Percentiles rank a stretch among this genome's conserved stretches.
Evolutionary conservation across 1,284 basidiomycete species (phyloP).

Genomic region (Ceratobasidium sp.): DNA sequence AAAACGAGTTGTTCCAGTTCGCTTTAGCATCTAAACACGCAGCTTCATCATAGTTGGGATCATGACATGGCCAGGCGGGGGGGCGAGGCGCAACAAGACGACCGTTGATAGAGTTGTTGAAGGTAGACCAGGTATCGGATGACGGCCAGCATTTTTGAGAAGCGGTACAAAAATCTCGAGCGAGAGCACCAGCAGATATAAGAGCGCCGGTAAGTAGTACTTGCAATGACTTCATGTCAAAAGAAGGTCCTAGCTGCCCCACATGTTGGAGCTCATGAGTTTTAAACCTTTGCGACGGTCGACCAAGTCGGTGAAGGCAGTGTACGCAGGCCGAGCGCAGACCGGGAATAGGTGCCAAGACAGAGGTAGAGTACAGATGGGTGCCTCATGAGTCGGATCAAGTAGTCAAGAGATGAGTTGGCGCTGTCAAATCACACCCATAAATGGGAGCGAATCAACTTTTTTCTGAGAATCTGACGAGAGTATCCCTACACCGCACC

Average conservation of each 20-base stretch:
- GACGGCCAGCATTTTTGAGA: constrained; percentile 31
- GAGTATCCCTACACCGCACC: no score
- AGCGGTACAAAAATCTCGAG: not conserved
- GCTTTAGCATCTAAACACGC: constrained; percentile 22
- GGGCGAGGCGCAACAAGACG: constrained; percentile 41
- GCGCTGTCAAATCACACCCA: no score
- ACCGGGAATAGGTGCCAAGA: no score
- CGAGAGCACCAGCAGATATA: not conserved
- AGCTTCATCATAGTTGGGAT: constrained; percentile 39
- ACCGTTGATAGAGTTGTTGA: constrained; percentile 36
- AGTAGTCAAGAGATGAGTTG: no score
- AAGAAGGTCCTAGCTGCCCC: not conserved
- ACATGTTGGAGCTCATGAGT: no score
- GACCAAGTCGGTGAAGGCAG: no score
- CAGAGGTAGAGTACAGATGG: no score
- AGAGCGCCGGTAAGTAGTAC: not conserved
- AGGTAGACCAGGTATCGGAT: constrained; percentile 3
- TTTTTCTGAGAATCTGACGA: no score
- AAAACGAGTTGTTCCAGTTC: constrained; percentile 45
- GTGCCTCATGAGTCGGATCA: no score
- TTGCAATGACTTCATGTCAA: not conserved
- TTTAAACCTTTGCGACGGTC: no score
- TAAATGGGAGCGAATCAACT: no score
- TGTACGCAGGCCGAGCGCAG: no score
- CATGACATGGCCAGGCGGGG: constrained; percentile 42